phyloP scores from a whole-genome alignment of 306 rosid species.

The Cucurbita ficifolia region DNA sequence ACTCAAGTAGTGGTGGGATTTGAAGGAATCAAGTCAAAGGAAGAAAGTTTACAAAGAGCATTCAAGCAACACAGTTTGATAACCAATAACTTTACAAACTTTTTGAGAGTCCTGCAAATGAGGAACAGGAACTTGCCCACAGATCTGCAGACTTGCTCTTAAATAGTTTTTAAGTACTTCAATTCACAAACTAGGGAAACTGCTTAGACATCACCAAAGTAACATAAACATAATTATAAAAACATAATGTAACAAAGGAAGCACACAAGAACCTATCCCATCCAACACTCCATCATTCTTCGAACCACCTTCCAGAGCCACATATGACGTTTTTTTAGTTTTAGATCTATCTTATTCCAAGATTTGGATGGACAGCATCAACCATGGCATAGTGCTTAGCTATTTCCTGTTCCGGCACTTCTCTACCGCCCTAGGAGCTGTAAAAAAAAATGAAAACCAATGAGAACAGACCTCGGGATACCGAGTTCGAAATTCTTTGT shows the following conservation, averaged over 20 bases:
- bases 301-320: slow-evolving; percentile 10
- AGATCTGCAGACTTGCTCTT: not conserved
- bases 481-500: not conserved
- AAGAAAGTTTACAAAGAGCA: not conserved
- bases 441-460: not conserved
- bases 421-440: slow-evolving; percentile 80
- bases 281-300: slow-evolving; percentile 17
- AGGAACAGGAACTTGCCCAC: slow-evolving; percentile 21
- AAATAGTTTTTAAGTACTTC: slow-evolving; percentile 11
- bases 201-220: slow-evolving; percentile 19
- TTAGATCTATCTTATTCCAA: slow-evolving; percentile 1
- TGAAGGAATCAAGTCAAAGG: not conserved
- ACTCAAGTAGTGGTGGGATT: not conserved
- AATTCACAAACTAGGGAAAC: slow-evolving; percentile 16
- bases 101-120: slow-evolving; percentile 15
- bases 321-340: not conserved
- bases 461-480: not conserved
- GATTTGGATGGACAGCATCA: slow-evolving; percentile 19
- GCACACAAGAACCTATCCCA: slow-evolving; percentile 22
- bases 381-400: slow-evolving; percentile 3
- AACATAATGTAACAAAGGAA: slow-evolving; percentile 14
- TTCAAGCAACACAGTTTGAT: slow-evolving; percentile 22
- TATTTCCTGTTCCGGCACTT: slow-evolving; percentile 55
- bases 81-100: slow-evolving; percentile 30
- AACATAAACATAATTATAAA: slow-evolving; percentile 3